These are phyloP conservation scores for Rhizophora mangle DNA, from an alignment of 345 rosid genomes.

Conservation along the genomic window DNA sequence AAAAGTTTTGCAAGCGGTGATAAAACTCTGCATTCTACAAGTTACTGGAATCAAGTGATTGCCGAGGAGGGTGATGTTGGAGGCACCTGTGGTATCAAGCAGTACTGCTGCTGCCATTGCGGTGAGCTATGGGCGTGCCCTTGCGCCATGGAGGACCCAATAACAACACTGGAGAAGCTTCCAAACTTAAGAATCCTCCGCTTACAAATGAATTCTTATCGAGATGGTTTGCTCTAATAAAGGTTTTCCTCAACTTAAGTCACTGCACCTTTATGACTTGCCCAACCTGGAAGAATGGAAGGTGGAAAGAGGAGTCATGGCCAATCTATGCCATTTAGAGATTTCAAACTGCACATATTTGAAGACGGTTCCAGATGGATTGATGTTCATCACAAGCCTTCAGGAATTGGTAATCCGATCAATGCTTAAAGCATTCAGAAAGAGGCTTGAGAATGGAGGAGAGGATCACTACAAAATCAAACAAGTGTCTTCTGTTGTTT, in stretches of 20 bases:
- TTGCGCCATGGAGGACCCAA: conserved; percentile 35
- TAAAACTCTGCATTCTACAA: no score
- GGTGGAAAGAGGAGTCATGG: conserved; percentile 42
- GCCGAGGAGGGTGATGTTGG: conserved; percentile 40
- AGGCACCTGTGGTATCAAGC: conserved; percentile 51
- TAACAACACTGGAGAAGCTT: conserved; percentile 43
- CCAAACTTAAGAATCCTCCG: conserved; percentile 27
- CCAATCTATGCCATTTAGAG: conserved; percentile 29
- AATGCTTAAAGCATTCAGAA: conserved; percentile 43
- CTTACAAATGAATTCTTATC: conserved; percentile 21
- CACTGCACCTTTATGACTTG: conserved; percentile 14
- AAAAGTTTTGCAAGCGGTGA: no score
- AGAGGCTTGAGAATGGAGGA: conserved; percentile 34
- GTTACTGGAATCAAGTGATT: conserved; percentile 47
- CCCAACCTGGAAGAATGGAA: conserved; percentile 28
- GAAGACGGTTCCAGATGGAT: conserved; percentile 27
- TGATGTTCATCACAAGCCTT: conserved; percentile 16
- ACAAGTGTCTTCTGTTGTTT: conserved; percentile 36
- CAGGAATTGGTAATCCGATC: conserved; percentile 37
- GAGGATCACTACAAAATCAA: conserved; percentile 43
- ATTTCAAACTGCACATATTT: conserved; percentile 17
- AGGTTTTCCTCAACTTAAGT: conserved; percentile 33
- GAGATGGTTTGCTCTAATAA: conserved; percentile 25
- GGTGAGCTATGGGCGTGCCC: conserved; percentile 16
- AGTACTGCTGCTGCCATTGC: conserved; percentile 57